Percentiles rank a stretch among this genome's conserved stretches.
Evolutionary conservation across 164 flowering plant genomes (phyloP).

Genomic region (Kalanchoe fedtschenkoi): DNA sequence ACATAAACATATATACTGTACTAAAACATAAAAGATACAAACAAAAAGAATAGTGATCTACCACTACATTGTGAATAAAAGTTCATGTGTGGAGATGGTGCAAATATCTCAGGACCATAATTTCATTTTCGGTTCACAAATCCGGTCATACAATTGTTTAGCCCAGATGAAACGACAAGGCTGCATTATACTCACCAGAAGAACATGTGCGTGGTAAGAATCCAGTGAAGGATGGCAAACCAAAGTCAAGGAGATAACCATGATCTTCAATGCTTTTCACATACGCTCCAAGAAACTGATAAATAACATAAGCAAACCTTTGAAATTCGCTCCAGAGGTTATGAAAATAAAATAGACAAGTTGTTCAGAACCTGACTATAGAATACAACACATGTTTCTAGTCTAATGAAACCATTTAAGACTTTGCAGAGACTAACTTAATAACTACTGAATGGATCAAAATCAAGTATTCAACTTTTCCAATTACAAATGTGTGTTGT

Average conservation of each 20-base stretch:
- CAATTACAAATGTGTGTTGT: background rate
- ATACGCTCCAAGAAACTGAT: conserved; percentile 68
- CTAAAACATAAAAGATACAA: background rate
- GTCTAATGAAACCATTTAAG: background rate
- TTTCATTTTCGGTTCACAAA: background rate
- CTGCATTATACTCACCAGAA: conserved; percentile 25
- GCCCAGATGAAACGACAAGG: too few species aligned
- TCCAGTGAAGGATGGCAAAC: conserved; percentile 60
- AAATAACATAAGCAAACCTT: background rate
- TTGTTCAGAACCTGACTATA: background rate
- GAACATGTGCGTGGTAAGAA: conserved; percentile 48
- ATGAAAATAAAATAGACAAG: background rate
- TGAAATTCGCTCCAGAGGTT: background rate
- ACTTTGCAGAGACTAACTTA: background rate
- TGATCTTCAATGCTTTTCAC: conserved; percentile 96
- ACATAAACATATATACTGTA: background rate
- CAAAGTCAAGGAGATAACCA: conserved; percentile 92
- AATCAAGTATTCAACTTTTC: background rate
- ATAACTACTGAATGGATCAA: background rate
- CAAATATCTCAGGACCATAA: background rate
- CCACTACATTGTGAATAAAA: background rate
- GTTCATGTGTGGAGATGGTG: background rate
- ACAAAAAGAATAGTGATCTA: background rate
- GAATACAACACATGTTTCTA: background rate
- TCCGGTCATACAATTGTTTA: background rate